A percentile compares a stretch with the other conserved stretches of the same genome.
Evolutionary conservation across 495 filamentous ascomycete genomes (phyloP).

Genomic region (Cairneyella variabilis): DNA sequence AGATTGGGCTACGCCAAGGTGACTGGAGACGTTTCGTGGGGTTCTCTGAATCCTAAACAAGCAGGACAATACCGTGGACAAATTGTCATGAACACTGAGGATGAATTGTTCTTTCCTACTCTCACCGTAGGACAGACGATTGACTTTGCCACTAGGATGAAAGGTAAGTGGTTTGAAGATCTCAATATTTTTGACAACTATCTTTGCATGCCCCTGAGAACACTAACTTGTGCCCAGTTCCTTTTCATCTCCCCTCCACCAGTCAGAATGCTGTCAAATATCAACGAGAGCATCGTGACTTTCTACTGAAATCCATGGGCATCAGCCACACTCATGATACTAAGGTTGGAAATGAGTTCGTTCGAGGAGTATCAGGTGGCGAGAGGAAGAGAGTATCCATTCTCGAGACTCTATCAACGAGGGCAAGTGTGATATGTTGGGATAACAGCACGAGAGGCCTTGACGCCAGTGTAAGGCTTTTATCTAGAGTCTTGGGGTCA

Average conservation of each 20-base stretch:
- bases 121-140: conserved; percentile 83
- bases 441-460: conserved; percentile 84
- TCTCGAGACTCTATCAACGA: conserved; percentile 67
- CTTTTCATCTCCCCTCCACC: conserved; percentile 65
- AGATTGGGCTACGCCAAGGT: conserved; percentile 73
- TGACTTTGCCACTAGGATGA: conserved; percentile 77
- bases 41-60: conserved; percentile 56
- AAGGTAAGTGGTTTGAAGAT: conserved; percentile 32
- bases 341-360: conserved; percentile 73
- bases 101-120: conserved; percentile 76
- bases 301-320: conserved; percentile 83
- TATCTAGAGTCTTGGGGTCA: no score
- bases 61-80: conserved; percentile 72
- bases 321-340: conserved; percentile 81
- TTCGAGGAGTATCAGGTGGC: conserved; percentile 83
- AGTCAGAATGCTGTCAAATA: conserved; percentile 51
- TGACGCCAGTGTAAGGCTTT: no score
- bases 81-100: conserved; percentile 82
- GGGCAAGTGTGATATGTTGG: conserved; percentile 66
- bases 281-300: conserved; percentile 64
- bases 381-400: conserved; percentile 79
- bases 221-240: conserved; percentile 34
- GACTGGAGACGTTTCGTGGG: conserved; percentile 76
- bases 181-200: no score
- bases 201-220: no score